phyloP scores from a whole-genome alignment of 305 asterid species.

The Fraxinus latifolia region DNA sequence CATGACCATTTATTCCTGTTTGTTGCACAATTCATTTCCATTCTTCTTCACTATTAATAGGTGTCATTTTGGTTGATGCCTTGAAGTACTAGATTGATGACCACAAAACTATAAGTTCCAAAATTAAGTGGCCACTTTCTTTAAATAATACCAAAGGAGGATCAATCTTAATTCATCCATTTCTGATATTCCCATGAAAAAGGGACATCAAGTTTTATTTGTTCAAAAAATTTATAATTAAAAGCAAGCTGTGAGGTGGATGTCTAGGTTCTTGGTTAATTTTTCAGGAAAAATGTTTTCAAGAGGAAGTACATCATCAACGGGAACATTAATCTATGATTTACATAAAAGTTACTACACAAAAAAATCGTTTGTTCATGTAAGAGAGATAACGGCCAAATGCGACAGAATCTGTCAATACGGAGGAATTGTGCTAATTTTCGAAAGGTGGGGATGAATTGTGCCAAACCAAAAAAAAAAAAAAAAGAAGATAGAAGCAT shows the following conservation, averaged over 20 bases:
- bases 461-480: background rate
- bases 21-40: background rate
- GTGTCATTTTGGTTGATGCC: background rate
- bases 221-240: background rate
- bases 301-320: background rate
- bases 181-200: background rate
- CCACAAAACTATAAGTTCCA: background rate
- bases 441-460: background rate
- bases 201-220: background rate
- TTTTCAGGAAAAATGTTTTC: background rate
- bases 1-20: background rate
- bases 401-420: background rate
- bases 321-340: background rate
- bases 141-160: background rate
- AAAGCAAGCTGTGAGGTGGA: background rate
- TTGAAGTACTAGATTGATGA: background rate
- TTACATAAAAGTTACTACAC: background rate
- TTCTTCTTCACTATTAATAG: background rate
- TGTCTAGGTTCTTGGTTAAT: background rate
- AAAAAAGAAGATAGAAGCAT: background rate
- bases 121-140: background rate
- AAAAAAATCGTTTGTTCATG: background rate
- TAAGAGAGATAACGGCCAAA: background rate
- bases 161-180: background rate
- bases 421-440: background rate